Conservation (phyloP, 768 basidiomycete species). For the Lyophyllum atratum region DNA sequence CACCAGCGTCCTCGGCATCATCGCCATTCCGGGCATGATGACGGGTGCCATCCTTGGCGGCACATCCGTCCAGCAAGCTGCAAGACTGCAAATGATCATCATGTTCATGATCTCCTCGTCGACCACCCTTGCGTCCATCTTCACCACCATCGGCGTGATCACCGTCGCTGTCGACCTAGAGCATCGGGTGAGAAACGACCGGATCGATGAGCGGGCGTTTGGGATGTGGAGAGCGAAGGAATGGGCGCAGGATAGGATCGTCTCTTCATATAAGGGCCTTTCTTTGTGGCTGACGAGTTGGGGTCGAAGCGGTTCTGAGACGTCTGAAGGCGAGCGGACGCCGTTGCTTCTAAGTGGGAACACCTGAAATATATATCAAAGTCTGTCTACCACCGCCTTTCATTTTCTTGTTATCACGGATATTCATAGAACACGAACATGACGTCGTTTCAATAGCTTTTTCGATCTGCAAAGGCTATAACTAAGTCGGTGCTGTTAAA, state of each 20-base stretch:
- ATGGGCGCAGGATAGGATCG: constrained; percentile 10
- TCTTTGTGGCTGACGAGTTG: background rate
- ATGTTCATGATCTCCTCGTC: constrained; percentile 91
- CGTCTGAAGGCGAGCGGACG: constrained; percentile 1
- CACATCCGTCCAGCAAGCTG: constrained; percentile 81
- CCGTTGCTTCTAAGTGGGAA: background rate
- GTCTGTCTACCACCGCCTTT: background rate
- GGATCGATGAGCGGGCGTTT: constrained; percentile 49
- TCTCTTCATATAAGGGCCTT: background rate
- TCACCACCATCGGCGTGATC: constrained; percentile 62
- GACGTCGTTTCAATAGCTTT: too few species aligned
- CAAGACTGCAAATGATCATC: constrained; percentile 88
- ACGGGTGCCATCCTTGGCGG: constrained; percentile 90
- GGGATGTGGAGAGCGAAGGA: constrained; percentile 23
- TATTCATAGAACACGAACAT: too few species aligned
- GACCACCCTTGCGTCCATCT: constrained; percentile 70
- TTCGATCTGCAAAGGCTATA: too few species aligned
- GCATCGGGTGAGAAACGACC: constrained; percentile 62
- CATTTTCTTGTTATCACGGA: background rate
- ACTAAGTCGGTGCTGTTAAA: too few species aligned
- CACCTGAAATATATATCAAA: background rate
- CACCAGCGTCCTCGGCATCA: constrained; percentile 69
- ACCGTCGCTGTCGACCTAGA: constrained; percentile 66
- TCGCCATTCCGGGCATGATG: constrained; percentile 90
- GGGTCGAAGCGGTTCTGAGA: too few species aligned